Conservation (phyloP, 306 rosid species). For the Rosa persica region DNA sequence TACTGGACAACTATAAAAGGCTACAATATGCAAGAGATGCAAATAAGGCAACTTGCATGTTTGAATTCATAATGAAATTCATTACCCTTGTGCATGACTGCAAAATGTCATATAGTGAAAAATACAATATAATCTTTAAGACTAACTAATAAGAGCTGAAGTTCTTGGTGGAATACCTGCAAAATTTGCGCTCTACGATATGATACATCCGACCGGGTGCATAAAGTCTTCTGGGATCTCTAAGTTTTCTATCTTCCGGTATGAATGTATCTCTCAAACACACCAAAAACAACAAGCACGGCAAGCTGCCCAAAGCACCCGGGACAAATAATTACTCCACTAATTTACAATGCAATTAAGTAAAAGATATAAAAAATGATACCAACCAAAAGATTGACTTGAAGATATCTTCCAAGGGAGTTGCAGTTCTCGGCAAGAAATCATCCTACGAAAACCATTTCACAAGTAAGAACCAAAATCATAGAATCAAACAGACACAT, state of each 20-base stretch:
- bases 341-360: slow-evolving; percentile 15
- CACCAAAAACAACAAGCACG: slow-evolving; percentile 82
- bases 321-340: slow-evolving; percentile 50
- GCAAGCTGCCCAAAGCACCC: slow-evolving; percentile 88
- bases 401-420: slow-evolving; percentile 93
- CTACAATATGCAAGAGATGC: background rate
- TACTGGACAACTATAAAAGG: background rate
- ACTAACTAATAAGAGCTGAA: background rate
- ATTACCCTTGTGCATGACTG: background rate
- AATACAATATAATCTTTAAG: background rate
- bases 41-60: background rate
- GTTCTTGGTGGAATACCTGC: slow-evolving; percentile 57
- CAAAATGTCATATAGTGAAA: background rate
- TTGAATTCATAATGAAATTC: background rate
- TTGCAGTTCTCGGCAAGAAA: slow-evolving; percentile 93
- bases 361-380: background rate
- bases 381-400: slow-evolving; percentile 85
- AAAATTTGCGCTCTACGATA: slow-evolving; percentile 82
- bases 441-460: slow-evolving; percentile 57
- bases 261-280: slow-evolving; percentile 96
- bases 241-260: slow-evolving; percentile 80
- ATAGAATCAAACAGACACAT: background rate
- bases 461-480: background rate
- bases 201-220: slow-evolving; percentile 97
- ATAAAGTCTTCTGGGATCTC: slow-evolving; percentile 88